Base-by-base conservation (phyloP, 768 basidiomycete genomes). In the Gymnopilus junonius region DNA sequence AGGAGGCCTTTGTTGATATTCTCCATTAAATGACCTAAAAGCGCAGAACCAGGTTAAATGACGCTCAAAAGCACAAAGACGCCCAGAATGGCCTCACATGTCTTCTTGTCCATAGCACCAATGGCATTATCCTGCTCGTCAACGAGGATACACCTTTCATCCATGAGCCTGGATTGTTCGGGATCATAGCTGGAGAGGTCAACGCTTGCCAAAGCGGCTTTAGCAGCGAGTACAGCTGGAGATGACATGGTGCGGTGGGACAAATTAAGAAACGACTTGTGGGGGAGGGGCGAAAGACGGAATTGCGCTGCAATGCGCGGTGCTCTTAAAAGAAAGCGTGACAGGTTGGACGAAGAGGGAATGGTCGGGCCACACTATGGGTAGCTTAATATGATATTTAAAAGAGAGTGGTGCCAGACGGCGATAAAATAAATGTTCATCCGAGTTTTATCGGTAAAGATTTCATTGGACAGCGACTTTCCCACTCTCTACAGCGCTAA, bases 131-230 rank as follows among this genome's bases (percentile, higher is more conserved):
- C 95, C 59, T 96, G 75, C 73, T 94, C 92, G 71, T 95, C 93
- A 32, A 96, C 93, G 43, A 97, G 84, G 73, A 97, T 96, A 70
- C 96, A 96, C 59, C 88, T 82, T 77, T 99, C 97, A 69, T 95
- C 93, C 97, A 99, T 99, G 61, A 99, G 83, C 64, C 90, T 85
- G 35, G 94, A 93, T 74, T 98, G 97, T 70, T 95, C 94, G 11
- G 91, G 85, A 74, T 98, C 96, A 84, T 98, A 98, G 64, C 73
- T 83, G 17, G 87, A 86, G 45, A 97, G 81, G 74, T 95, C 93
- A 67, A 96, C 81, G 70, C 80, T 88, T 11, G 91, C 86, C 65
- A 94, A 85, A 45, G 83, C 82, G 59, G 87, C 83, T 62, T 78
- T 80, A 20, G 89, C 88, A 63, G 90, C 89, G 59, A 77, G 71